These are phyloP conservation scores for Trichoderma sp. DNA, from an alignment of 2,329 filamentous ascomycete genomes.

Conservation along the genomic window DNA sequence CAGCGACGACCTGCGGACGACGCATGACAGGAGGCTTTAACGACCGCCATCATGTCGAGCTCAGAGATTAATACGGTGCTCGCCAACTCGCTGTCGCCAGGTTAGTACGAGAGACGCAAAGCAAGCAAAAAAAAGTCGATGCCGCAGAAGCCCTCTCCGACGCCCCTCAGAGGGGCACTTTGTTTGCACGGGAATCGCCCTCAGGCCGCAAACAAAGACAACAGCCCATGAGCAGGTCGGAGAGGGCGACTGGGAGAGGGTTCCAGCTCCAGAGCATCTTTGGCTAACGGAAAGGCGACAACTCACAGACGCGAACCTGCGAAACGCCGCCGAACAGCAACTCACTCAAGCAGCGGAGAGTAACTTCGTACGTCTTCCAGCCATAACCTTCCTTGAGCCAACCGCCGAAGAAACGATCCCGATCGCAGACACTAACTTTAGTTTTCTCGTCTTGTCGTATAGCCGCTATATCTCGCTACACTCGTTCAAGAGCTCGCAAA, in stretches of 20 bases:
- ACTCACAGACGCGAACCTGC: slow-evolving; percentile 76
- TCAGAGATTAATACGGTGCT: slow-evolving; percentile 98
- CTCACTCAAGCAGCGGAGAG: slow-evolving; percentile 88
- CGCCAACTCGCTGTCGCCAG: slow-evolving; percentile 91
- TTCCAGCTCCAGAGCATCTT: slow-evolving; percentile 30
- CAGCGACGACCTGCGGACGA: slow-evolving; percentile 33
- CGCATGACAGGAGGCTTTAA: slow-evolving; percentile 44
- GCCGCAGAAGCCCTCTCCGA: slow-evolving; percentile 19
- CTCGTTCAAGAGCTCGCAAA: slow-evolving; percentile 94
- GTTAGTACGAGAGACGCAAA: slow-evolving; percentile 56
- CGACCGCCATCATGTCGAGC: slow-evolving; percentile 62
- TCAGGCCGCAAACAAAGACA: background rate
- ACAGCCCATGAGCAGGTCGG: background rate
- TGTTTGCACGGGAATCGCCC: background rate
- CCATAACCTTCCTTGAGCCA: slow-evolving; percentile 12
- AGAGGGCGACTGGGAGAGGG: background rate
- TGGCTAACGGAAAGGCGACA: slow-evolving; percentile 39
- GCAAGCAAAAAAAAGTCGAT: slow-evolving; percentile 21
- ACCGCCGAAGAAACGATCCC: background rate
- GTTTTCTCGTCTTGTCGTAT: slow-evolving; percentile 31
- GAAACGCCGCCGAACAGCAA: slow-evolving; percentile 91
- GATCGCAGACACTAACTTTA: slow-evolving; percentile 34
- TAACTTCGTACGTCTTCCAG: slow-evolving; percentile 74
- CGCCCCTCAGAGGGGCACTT: slow-evolving; percentile 12
- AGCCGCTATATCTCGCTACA: slow-evolving; percentile 91